Evolutionary conservation across 1,139 yeast genomes (phyloP).

Genomic region (Suhomyces chickasaworum): DNA sequence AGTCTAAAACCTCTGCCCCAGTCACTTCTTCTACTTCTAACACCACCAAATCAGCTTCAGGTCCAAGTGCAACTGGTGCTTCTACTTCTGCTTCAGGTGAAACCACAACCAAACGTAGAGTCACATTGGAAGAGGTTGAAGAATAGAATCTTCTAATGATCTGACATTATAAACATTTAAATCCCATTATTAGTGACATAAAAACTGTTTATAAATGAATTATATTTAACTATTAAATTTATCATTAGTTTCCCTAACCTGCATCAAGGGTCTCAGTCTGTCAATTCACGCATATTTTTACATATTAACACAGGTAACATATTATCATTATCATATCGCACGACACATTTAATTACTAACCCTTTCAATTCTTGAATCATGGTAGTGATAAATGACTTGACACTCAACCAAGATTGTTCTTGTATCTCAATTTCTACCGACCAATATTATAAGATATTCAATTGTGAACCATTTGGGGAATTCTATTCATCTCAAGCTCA

Average conservation of each 20-base stretch:
- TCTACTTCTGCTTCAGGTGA: constrained; percentile 19
- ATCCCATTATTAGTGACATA: not conserved
- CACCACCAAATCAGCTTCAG: constrained; percentile 1
- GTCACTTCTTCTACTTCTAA: constrained; percentile 12
- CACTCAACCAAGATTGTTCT: constrained; percentile 49
- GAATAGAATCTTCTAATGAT: constrained; percentile 31
- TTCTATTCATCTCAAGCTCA: constrained; percentile 32
- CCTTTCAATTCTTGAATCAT: constrained; percentile 7
- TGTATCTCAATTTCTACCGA: constrained; percentile 43
- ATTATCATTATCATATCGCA: not conserved
- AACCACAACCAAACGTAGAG: constrained; percentile 19
- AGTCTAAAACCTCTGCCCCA: constrained; percentile 7
- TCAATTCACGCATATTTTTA: not conserved
- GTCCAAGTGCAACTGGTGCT: constrained; percentile 6
- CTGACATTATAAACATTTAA: not conserved
- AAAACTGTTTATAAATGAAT: not conserved
- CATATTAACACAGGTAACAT: not conserved
- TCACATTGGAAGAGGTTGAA: constrained; percentile 50
- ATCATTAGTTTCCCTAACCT: constrained; percentile 1
- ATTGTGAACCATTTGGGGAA: constrained; percentile 53
- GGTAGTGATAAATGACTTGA: constrained; percentile 38
- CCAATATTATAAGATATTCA: constrained; percentile 40
- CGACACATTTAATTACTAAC: not conserved
- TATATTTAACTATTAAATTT: not conserved
- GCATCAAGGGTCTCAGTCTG: constrained; percentile 1